Percentiles rank a stretch among this genome's conserved stretches.
These are phyloP conservation scores for Lachnellula subtilissima DNA, from an alignment of 2,329 filamentous ascomycete species.

Conservation along the genomic window DNA sequence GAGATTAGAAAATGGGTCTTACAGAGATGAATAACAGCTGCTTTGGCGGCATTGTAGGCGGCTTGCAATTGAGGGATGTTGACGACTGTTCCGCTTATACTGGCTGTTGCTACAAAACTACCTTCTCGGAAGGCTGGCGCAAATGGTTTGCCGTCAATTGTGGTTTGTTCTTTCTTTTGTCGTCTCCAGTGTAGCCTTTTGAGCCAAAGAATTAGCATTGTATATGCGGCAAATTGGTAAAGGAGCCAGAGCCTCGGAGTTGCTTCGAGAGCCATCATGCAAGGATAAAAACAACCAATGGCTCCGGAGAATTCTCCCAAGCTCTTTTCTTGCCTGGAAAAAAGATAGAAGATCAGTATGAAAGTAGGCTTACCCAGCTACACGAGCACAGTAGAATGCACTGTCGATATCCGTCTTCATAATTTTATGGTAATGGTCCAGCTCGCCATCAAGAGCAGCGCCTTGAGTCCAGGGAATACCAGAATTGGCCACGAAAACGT, in stretches of 20 bases:
- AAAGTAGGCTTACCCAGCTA: constrained; percentile 45
- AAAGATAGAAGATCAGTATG: no score
- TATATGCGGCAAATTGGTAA: no score
- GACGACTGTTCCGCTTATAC: constrained; percentile 73
- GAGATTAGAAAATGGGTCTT: constrained; percentile 30
- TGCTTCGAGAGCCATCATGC: no score
- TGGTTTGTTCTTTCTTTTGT: constrained; percentile 64
- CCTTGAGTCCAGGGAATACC: constrained; percentile 71
- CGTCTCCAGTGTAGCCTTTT: constrained; percentile 55
- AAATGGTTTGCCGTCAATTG: constrained; percentile 56
- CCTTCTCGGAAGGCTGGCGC: constrained; percentile 53
- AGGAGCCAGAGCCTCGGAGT: no score
- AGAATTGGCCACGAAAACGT: constrained; percentile 75
- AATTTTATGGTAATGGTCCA: constrained; percentile 62
- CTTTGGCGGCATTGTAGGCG: constrained; percentile 70
- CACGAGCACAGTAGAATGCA: constrained; percentile 71
- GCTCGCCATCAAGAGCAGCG: constrained; percentile 58
- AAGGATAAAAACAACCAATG: no score
- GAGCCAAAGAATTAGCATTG: no score
- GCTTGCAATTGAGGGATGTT: constrained; percentile 73
- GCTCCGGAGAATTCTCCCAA: no score
- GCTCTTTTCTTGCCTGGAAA: no score
- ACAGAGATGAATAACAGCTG: constrained; percentile 56
- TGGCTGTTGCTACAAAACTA: constrained; percentile 73
- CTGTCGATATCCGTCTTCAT: constrained; percentile 69